Base-by-base conservation (phyloP, 164 flowering plant species). In the Aristolochia fimbriata region DNA sequence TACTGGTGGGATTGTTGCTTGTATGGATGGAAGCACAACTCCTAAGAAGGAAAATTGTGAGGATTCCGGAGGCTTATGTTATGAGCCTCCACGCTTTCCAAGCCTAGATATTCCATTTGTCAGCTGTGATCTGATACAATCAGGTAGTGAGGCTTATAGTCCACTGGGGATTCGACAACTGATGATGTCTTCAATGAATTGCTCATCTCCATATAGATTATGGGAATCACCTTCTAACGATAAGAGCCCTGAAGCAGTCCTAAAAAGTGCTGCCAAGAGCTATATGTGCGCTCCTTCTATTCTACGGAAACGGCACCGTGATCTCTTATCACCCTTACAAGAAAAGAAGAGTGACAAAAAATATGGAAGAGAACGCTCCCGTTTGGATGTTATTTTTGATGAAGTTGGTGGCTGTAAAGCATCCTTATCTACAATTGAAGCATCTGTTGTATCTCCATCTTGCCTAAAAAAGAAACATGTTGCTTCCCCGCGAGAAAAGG, bases 51-150 rank as follows among this genome's bases (percentile, higher is more conserved):
- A 76, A 61, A 9, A 12, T 8, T 61, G 77, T 61, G 69, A 70
- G 25, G 85, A 76, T 53, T 58, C 77, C 4, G 91, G 83, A 63
- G 64, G 74, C 63, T 71, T 94, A 27, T 88, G 70, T 63, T 94
- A 94, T 71, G 97, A 94, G 65, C 93, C 97, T 55, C 97, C 97
- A 64, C 96, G 90, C 21, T 85, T 91, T 71, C 99, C 99, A 45
- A 85, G 92, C 64, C 63, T 85, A 70, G 97, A 94, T 51, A 67
- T 94, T 64, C 99, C 99, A 10, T 94, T 91, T 67, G 77, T 87
- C 55, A 88, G 95, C 76, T 94, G 99, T 80, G 97, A 94, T 78
- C 95, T 94, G 60, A 64, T 80, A 69, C 83, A 78, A 61, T 76
- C 87, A 56, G 84, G 90, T 19, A 66, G 71, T 70, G 68, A 83